A percentile compares a stretch with the other conserved stretches of the same genome.
phyloP scores from a whole-genome alignment of 2,329 filamentous ascomycete genomes.

The Hyphodiscus sp. region DNA sequence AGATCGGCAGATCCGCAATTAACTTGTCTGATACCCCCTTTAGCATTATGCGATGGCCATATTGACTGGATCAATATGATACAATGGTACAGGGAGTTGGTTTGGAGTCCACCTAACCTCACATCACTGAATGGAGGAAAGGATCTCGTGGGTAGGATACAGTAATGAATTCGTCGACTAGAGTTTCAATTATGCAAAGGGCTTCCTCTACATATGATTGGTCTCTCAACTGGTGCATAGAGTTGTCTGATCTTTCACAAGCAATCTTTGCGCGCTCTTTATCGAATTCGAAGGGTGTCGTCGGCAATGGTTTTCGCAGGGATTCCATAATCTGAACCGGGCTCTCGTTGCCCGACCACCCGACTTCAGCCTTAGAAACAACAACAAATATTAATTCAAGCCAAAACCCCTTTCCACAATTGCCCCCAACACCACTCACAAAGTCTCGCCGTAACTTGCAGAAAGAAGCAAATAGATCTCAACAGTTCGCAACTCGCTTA shows the following conservation, averaged over 20 bases:
- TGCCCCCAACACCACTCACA: conserved; percentile 14
- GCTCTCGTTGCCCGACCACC: neutral
- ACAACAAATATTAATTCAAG: conserved; percentile 1
- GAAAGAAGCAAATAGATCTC: conserved; percentile 23
- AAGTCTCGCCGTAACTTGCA: conserved; percentile 21
- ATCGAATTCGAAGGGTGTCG: neutral
- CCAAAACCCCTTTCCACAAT: conserved; percentile 10
- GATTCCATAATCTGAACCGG: neutral
- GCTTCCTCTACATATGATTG: neutral
- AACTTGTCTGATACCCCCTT: neutral
- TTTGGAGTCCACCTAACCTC: neutral
- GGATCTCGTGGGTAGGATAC: neutral
- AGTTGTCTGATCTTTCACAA: neutral
- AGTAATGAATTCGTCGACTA: too few relatives aligned
- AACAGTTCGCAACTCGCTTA: conserved; percentile 22
- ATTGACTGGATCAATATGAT: neutral
- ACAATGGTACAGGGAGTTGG: neutral
- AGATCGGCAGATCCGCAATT: neutral
- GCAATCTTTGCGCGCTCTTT: neutral
- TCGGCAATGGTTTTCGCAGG: neutral
- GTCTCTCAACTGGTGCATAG: neutral
- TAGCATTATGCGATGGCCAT: neutral
- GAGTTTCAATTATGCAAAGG: too few relatives aligned
- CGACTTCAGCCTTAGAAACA: neutral
- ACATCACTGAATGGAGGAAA: neutral